Base-by-base conservation (phyloP, 2,329 filamentous ascomycete genomes). In the Sporothrix mexicana region DNA sequence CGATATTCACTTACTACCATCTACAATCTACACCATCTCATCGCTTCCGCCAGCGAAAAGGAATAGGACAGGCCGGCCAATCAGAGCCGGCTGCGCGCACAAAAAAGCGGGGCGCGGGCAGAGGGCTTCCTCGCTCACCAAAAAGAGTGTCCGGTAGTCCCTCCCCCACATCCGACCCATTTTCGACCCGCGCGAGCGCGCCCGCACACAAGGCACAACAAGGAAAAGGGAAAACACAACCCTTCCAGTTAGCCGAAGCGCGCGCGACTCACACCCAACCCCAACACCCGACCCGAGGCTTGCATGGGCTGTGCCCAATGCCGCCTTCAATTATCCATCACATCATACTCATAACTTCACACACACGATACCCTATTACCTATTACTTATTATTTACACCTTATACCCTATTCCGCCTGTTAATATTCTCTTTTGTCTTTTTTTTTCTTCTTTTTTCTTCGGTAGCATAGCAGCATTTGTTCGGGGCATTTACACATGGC, bases 391-490 rank as follows among this genome's bases (percentile, higher is more conserved):
- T 53, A n/a, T 53, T 57, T 69, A 12, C 51, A 69, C 51, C 67
- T 64, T 64, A 64, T 64, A 64, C 61, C 61, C 61, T 64, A 64
- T n/a, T 36, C 36, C 30, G 25, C 45, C n/a, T 47, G 47, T 70
- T 47, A 47, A 64, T 64, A 47, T 45, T 64, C 41, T 47, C 51
- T 25, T 43, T 12, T 57, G 45, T 55, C 43, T 25, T n/a, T 12
- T 41, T 15, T 43, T 53, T 51, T 69, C 30, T 30, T 62, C 12
- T 64, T 61, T 41, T 45, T 53, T 43, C 20, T 71, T 49, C 45
- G 23, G 69, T 41, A 70, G 57, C 69, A 70, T 70, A 53, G 51
- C 51, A 45, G n/a, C 49, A 69, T 36, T 13, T n/a, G 41, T 36
- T 59, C 17, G 20, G n/a, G 36, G 55, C 51, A 30, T 61, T 49